Percentiles rank a stretch among this genome's conserved stretches.
These are phyloP conservation scores for Myochromella boudieri DNA, from an alignment of 768 basidiomycete genomes.

Conservation along the genomic window DNA sequence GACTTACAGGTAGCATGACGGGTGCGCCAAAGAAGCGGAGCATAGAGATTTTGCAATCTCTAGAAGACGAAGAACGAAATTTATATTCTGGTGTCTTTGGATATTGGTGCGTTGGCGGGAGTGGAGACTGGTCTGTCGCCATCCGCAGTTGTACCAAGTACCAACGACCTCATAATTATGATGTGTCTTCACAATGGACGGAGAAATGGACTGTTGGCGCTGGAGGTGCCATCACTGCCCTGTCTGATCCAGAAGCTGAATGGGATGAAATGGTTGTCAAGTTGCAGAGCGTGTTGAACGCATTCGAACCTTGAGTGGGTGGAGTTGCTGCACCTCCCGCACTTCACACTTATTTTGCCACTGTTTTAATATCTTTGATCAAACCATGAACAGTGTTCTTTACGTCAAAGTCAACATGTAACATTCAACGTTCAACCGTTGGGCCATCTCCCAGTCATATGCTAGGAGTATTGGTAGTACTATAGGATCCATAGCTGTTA, in stretches of 20 bases:
- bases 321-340: no score
- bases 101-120: conserved; percentile 87
- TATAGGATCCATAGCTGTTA: no score
- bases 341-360: no score
- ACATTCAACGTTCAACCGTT: no score
- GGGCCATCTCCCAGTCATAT: no score
- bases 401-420: no score
- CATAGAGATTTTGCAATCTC: conserved; percentile 80
- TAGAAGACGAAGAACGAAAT: conserved; percentile 72
- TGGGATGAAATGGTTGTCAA: conserved; percentile 97
- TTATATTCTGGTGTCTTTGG: conserved; percentile 94
- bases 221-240: conserved; percentile 78
- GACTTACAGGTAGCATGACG: conserved; percentile 84
- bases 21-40: conserved; percentile 95
- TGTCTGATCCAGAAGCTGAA: conserved; percentile 81
- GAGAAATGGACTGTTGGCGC: conserved; percentile 59
- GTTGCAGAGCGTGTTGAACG: conserved; percentile 70
- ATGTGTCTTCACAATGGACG: conserved; percentile 10
- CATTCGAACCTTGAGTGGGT: conserved; percentile 44
- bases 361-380: no score
- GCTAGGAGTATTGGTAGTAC: no score
- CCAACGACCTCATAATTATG: neutral
- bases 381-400: no score
- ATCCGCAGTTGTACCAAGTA: conserved; percentile 91
- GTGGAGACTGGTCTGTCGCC: conserved; percentile 90